These are phyloP conservation scores for Epichloe elymi DNA, from an alignment of 2,329 filamentous ascomycete species.

Conservation along the genomic window DNA sequence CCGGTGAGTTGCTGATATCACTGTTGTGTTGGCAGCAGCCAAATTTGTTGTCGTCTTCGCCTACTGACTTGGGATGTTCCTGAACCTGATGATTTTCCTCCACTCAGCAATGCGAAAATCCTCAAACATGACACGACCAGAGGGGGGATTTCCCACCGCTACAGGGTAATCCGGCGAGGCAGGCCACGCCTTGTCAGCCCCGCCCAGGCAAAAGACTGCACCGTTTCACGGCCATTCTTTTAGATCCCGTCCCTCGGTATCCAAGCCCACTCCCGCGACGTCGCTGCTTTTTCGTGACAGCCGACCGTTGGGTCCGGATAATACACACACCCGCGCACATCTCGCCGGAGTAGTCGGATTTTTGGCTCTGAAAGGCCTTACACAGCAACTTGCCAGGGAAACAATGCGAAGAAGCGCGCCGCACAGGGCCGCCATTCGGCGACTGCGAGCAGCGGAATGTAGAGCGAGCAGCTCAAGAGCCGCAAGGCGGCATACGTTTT, in stretches of 20 bases:
- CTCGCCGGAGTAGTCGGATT: neutral
- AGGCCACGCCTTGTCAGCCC: no score
- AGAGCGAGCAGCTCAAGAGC: conserved; percentile 1
- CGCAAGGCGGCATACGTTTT: conserved; percentile 1
- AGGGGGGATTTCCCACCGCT: no score
- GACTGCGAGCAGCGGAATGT: conserved; percentile 7
- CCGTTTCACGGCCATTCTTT: neutral
- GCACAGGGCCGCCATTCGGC: conserved; percentile 7
- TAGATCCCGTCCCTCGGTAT: neutral
- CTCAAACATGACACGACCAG: no score
- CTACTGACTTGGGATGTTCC: no score
- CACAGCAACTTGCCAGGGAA: neutral
- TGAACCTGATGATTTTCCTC: no score
- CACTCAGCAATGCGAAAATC: no score
- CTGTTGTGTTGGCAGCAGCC: no score
- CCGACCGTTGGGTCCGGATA: neutral
- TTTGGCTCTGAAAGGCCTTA: neutral
- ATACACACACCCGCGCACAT: neutral
- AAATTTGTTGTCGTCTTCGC: no score
- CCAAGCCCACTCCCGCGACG: neutral
- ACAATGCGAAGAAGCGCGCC: conserved; percentile 10
- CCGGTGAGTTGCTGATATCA: no score
- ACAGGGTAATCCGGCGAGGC: no score
- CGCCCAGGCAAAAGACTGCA: no score
- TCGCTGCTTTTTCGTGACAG: neutral